phyloP scores from a whole-genome alignment of 805 yeast species.

The Candida ulmi region DNA sequence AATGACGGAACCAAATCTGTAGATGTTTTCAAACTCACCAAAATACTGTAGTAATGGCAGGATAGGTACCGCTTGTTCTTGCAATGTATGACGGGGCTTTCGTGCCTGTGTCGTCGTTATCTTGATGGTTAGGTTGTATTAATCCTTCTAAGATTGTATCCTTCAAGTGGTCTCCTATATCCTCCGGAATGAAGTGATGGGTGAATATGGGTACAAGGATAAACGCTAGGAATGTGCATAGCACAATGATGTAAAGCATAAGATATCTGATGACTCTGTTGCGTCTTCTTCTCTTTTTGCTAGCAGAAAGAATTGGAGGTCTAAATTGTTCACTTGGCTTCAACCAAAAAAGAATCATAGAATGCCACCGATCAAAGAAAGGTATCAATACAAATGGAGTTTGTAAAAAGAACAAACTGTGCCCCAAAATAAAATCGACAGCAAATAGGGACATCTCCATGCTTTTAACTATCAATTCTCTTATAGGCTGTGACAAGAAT shows the following conservation, averaged over 20 bases:
- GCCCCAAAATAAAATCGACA: conserved; percentile 57
- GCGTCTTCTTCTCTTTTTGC: conserved; percentile 34
- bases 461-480: conserved; percentile 60
- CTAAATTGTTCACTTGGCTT: conserved; percentile 41
- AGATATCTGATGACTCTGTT: conserved; percentile 40
- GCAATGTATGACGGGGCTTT: conserved; percentile 43
- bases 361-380: conserved; percentile 60
- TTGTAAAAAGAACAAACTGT: conserved; percentile 50
- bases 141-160: conserved; percentile 30
- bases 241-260: conserved; percentile 36
- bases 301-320: conserved; percentile 31
- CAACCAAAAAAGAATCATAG: conserved; percentile 63
- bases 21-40: conserved; percentile 11
- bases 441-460: conserved; percentile 66
- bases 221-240: conserved; percentile 34
- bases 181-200: conserved; percentile 22
- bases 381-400: conserved; percentile 60
- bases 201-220: conserved; percentile 45
- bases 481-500: conserved; percentile 52
- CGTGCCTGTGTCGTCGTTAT: conserved; percentile 62
- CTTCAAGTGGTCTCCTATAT: conserved; percentile 16
- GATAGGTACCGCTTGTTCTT: conserved; percentile 31
- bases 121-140: conserved; percentile 55
- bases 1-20: too few relatives aligned
- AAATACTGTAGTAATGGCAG: conserved; percentile 27